phyloP scores from a whole-genome alignment of 257 asterid genomes.

The Osmanthus fragrans region DNA sequence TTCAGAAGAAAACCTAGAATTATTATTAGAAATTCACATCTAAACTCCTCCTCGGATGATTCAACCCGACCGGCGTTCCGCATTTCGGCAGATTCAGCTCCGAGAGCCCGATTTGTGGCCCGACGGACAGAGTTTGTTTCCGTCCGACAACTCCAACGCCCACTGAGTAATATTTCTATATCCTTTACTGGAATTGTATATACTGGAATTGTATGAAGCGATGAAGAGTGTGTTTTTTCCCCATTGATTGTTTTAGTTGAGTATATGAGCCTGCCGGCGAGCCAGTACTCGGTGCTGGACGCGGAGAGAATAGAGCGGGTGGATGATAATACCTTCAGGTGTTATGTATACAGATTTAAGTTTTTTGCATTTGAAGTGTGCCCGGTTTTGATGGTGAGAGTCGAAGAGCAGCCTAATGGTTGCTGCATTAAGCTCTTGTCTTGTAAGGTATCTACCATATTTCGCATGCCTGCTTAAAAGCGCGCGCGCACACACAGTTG shows the following conservation, averaged over 20 bases:
- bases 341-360: constrained; percentile 81
- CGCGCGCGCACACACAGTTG: neutral
- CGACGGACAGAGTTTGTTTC: constrained; percentile 62
- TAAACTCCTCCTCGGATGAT: constrained; percentile 47
- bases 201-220: neutral
- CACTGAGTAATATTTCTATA: constrained; percentile 47
- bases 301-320: constrained; percentile 96
- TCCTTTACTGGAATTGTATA: neutral
- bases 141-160: constrained; percentile 76
- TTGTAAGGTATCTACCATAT: constrained; percentile 61
- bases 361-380: constrained; percentile 86
- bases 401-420: constrained; percentile 89
- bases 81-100: constrained; percentile 63
- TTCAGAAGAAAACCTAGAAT: constrained; percentile 44
- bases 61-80: constrained; percentile 48
- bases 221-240: neutral
- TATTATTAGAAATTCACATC: constrained; percentile 29
- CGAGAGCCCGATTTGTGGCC: constrained; percentile 74
- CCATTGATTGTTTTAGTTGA: constrained; percentile 46
- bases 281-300: constrained; percentile 97
- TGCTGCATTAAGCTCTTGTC: constrained; percentile 91
- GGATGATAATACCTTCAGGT: constrained; percentile 66
- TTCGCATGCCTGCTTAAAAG: neutral
- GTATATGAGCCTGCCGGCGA: constrained; percentile 97
- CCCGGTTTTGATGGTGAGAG: constrained; percentile 92